These are phyloP conservation scores for Colletotrichum liriopes DNA, from an alignment of 2,329 filamentous ascomycete species.

Conservation along the genomic window DNA sequence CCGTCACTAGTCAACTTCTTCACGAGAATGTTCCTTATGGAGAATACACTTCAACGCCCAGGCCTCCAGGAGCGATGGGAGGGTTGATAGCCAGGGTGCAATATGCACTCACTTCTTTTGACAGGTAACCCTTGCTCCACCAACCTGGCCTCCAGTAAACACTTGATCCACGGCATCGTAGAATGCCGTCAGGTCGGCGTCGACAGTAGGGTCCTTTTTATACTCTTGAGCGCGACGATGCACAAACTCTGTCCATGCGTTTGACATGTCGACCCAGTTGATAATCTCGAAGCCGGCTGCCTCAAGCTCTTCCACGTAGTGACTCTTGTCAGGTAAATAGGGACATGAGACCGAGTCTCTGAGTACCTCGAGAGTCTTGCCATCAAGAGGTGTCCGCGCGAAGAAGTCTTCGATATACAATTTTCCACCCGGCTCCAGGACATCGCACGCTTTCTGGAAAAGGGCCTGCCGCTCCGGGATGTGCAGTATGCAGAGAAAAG, in stretches of 20 bases:
- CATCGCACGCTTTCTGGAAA: constrained; percentile 37
- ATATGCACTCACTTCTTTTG: constrained; percentile 16
- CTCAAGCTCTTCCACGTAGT: constrained; percentile 41
- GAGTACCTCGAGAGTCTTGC: constrained; percentile 23
- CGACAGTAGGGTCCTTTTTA: constrained; percentile 15
- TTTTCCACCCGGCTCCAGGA: constrained; percentile 38
- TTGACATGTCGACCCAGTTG: constrained; percentile 43
- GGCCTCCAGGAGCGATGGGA: not conserved
- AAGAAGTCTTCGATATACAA: constrained; percentile 47
- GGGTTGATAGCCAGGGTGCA: not conserved
- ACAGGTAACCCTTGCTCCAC: constrained; percentile 41
- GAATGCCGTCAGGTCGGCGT: constrained; percentile 38
- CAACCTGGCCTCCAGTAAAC: constrained; percentile 38
- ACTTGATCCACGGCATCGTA: constrained; percentile 43
- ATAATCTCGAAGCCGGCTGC: constrained; percentile 41
- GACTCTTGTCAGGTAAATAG: constrained; percentile 37
- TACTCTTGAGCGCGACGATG: constrained; percentile 40
- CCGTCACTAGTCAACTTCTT: not conserved
- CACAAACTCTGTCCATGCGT: constrained; percentile 44
- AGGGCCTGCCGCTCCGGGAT: constrained; percentile 40
- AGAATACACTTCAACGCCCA: not conserved
- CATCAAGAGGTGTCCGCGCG: constrained; percentile 27
- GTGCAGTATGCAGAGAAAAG: constrained; percentile 46
- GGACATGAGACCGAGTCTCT: constrained; percentile 42
- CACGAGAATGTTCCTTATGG: not conserved